Evolutionary conservation across 805 yeast genomes (phyloP), one percentile per base, ranked within the genome.

Genomic region (Candida tallmaniae): DNA sequence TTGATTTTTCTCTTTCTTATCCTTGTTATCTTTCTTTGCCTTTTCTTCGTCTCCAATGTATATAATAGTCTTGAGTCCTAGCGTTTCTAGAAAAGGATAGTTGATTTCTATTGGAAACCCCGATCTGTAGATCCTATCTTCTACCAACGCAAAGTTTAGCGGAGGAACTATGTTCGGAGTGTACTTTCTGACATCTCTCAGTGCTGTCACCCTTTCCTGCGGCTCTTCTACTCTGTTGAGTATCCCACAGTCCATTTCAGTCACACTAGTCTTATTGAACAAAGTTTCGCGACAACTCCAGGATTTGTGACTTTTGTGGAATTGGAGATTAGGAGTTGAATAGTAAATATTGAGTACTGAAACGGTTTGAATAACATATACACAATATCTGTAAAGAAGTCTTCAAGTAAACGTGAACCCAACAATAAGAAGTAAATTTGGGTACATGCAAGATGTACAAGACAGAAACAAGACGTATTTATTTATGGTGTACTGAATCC

Each of bases 61-160:
- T 27, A 90, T 80, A 29, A 90, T 86, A 0, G 97, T 88, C 47
- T 76, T 77, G 39, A 90, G 59, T 22, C 77, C 67, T 31, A 93
- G 60, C 19, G 78, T 80, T 45, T 73, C 72, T 15, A 90, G 67
- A 46, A 86, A 93, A n/a, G 81, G 76, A 50, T 78, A 86, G 60
- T 88, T 90, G 43, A 79, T 73, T 0, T 86, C 83, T 66, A 87
- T 84, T 1, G 98, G 98, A 51, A 89, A 95, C 1, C 98, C 98
- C 2, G 94, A 81, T 13, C 98, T 65, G 56, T 89, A 90, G 9
- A 90, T 76, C 5, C 84, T 80, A 38, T 86, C 88, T 40, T 85
- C 96, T 2, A 93, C 96, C 15, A 86, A 74, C 1, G 95, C 76
- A 50, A 90, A 90, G 57, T 87, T 89, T 46, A 93, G 68, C 1